phyloP scores from a whole-genome alignment of 140 eudicot species.

The Anethum foeniculum region DNA sequence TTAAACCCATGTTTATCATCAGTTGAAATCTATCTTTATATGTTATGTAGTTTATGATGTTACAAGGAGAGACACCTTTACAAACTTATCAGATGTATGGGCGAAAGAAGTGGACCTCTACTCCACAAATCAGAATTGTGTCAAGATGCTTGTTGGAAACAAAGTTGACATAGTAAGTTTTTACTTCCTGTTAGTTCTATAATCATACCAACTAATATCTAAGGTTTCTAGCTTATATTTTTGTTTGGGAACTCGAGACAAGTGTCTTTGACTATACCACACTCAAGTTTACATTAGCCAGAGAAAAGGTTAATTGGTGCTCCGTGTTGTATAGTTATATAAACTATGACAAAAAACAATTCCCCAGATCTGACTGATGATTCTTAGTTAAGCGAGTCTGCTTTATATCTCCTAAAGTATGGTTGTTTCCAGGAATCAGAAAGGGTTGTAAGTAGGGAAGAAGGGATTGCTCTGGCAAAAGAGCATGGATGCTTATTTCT shows the following conservation, averaged over 20 bases:
- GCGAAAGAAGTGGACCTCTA: slow-evolving; percentile 82
- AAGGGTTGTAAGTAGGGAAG: slow-evolving; percentile 73
- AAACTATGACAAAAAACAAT: neutral
- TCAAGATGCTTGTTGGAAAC: slow-evolving; percentile 93
- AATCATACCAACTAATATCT: neutral
- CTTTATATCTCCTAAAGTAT: neutral
- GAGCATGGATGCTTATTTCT: slow-evolving; percentile 77
- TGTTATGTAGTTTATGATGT: slow-evolving; percentile 67
- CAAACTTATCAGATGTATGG: slow-evolving; percentile 75
- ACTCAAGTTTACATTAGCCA: neutral
- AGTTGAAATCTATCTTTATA: slow-evolving; percentile 10
- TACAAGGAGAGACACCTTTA: slow-evolving; percentile 81
- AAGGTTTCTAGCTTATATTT: neutral
- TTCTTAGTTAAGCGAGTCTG: neutral
- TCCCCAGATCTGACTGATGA: neutral
- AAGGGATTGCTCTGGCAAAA: slow-evolving; percentile 69
- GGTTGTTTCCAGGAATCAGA: slow-evolving; percentile 59
- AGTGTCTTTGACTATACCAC: neutral
- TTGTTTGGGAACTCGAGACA: neutral
- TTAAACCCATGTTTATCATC: neutral
- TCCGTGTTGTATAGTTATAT: neutral
- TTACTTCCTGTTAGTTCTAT: neutral
- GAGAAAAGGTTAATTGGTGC: neutral
- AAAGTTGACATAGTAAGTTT: slow-evolving; percentile 74
- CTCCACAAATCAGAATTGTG: slow-evolving; percentile 73